Evolutionary conservation across 768 basidiomycete genomes (phyloP), one percentile per base, ranked within the genome.

Genomic region (Ramaria rubella): DNA sequence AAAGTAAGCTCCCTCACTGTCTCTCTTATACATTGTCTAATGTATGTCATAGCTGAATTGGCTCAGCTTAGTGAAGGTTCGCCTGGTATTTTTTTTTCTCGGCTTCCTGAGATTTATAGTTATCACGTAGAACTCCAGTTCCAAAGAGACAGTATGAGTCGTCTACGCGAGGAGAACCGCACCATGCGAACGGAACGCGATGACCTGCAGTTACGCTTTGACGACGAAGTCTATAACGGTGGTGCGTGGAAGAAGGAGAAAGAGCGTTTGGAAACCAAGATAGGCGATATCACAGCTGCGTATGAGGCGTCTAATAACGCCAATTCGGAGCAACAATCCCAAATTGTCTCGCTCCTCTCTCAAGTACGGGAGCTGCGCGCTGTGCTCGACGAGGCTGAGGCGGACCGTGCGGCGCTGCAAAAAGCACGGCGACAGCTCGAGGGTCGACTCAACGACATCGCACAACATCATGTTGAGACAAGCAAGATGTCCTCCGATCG

Each of bases 211-310:
- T 70, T 87, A 31, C 79, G 81, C 36, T 84, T 82, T 61, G 86
- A 90, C 58, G 86, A 89, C 59, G 89, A 90, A 63, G 77, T 86
- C 7, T 87, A 85, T 68, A 86, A 80, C 56, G 84, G 86, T 46
- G 79, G 83, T 14, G 81, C 85, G 4, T 92, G 90, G 91, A 86
- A 86, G 73, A 87, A 88, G 65, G 90, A 94, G 72, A 90, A 84
- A 68, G 90, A 92, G 58, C 85, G 88, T 11, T 73, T 92, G 72
- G 89, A 93, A 59, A 86, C 81, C 52, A 91, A 89, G 77, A 89
- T 93, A 52, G 68, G 67, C 4, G 87, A 92, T 67, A 65, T 90
- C 57, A 83, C 80, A 23, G 83, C 82, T 55, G 89, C 86, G 1
- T 90, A 85, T 65, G 87, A 90, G 61, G 75, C 83, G 1, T 85